Evolutionary conservation across 805 yeast genomes (phyloP), one percentile per base, ranked within the genome.

Genomic region (Kluyveromyces aestuarii): DNA sequence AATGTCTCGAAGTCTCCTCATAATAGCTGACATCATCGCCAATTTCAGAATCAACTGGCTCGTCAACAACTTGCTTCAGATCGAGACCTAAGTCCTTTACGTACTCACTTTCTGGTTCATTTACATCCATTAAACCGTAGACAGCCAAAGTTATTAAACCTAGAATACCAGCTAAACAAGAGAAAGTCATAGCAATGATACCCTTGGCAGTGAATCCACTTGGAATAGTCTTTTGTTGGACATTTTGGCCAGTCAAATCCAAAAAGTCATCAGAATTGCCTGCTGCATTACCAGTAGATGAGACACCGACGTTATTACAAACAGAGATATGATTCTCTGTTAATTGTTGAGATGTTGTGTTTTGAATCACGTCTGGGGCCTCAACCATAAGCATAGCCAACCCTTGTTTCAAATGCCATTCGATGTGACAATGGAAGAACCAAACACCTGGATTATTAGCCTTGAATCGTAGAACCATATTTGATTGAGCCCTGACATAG

Each of bases 401-500:
- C 62, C 99, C 99, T 73, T 93, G 98, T 61, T 82, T 77, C 74
- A 91, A 77, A 72, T 93, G 99, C 99, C 99, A 91, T 67, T 93
- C 98, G 61, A 93, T 85, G 67, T 91, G 99, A 71, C 99, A 91
- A 72, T 91, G 99, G 95, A 93, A 93, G 68, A 82, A 79, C 99
- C 98, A 91, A 41, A 90, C 90, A 73, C 99, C 99, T 33, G 98
- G 99, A 68, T 93, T 93, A 65, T 85, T 82, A 47, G 98, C 95
- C 62, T 77, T 79, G 75, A 89, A 91, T 64, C 98, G 79, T 53
- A 91, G 62, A 33, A 87, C 90, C 61, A 89, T 76, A 71, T 87
- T 82, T 1, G 96, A 89, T 63, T 86, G 86, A 27, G 95, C 89
- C 63, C 81, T 77, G 43, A 86, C 87, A 59, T 81, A 83, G 10